phyloP scores from a whole-genome alignment of 2,329 filamentous ascomycete species.

The Aureobasidium namibiae region DNA sequence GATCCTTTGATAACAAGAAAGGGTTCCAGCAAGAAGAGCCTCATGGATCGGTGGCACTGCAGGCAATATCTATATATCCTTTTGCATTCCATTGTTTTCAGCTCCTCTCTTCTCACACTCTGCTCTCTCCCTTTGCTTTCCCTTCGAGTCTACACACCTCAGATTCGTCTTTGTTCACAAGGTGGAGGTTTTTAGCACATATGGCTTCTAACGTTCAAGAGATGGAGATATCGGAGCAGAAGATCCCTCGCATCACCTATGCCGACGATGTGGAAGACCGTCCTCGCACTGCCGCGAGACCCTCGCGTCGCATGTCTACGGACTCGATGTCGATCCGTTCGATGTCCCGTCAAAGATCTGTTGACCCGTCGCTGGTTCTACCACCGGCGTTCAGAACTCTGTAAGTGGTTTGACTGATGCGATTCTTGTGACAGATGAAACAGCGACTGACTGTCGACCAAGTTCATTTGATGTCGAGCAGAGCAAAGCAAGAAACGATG shows the following conservation, averaged over 20 bases:
- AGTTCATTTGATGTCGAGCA: slow-evolving; percentile 36
- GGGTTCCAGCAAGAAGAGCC: too few species aligned
- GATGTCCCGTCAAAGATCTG: slow-evolving; percentile 27
- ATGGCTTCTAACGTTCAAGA: neutral
- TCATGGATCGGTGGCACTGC: too few species aligned
- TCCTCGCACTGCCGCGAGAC: slow-evolving; percentile 18
- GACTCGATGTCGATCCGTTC: slow-evolving; percentile 30
- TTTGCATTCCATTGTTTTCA: neutral
- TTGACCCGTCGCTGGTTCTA: slow-evolving; percentile 36
- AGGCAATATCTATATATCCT: neutral
- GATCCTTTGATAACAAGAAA: too few species aligned
- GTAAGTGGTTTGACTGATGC: slow-evolving; percentile 13
- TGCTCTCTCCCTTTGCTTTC: too few species aligned
- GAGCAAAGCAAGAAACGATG: slow-evolving; percentile 20
- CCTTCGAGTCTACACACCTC: neutral
- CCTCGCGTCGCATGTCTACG: slow-evolving; percentile 19
- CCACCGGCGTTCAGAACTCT: slow-evolving; percentile 38
- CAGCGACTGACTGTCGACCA: slow-evolving; percentile 13
- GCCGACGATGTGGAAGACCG: slow-evolving; percentile 29
- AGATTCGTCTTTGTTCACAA: too few species aligned
- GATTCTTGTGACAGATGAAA: neutral
- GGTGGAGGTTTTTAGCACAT: neutral
- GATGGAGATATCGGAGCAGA: neutral
- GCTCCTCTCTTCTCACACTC: neutral
- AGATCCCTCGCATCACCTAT: slow-evolving; percentile 21